Percentiles rank a stretch among this genome's conserved stretches.
Evolutionary conservation across 352 stramenopile species (phyloP).

Genomic region (Albugo laibachii): DNA sequence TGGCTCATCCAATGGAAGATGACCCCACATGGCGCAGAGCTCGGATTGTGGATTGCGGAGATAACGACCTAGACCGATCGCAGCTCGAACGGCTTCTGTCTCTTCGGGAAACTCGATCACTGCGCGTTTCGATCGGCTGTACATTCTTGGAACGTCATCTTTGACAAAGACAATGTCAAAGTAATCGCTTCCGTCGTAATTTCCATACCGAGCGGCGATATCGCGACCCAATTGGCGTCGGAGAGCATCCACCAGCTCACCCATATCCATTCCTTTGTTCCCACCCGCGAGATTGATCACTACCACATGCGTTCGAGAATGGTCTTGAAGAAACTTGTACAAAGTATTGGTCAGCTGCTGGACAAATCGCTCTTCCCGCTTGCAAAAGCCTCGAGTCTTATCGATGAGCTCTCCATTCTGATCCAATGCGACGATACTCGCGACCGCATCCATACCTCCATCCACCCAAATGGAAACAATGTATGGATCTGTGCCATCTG

Average conservation of each 20-base stretch:
- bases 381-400: constrained; percentile 73
- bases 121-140: constrained; percentile 64
- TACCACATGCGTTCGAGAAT: constrained; percentile 60
- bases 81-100: constrained; percentile 50
- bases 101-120: constrained; percentile 74
- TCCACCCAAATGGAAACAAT: constrained; percentile 81
- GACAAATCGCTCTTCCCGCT: constrained; percentile 47
- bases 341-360: constrained; percentile 54
- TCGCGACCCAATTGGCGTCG: constrained; percentile 50
- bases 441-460: constrained; percentile 48
- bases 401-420: constrained; percentile 72
- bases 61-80: constrained; percentile 59
- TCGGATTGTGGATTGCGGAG: constrained; percentile 72
- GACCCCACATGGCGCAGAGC: constrained; percentile 73
- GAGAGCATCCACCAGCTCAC: constrained; percentile 66
- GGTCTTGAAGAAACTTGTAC: constrained; percentile 66
- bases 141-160: constrained; percentile 79
- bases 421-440: constrained; percentile 68
- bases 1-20: constrained; percentile 57
- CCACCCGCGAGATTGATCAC: constrained; percentile 79
- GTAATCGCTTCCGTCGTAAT: constrained; percentile 59
- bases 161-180: constrained; percentile 78
- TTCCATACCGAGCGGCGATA: constrained; percentile 47
- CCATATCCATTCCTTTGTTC: constrained; percentile 82
- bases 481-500: constrained; percentile 53